These are phyloP conservation scores for Podospora pseudopauciseta DNA, from an alignment of 495 filamentous ascomycete species.

Conservation along the genomic window DNA sequence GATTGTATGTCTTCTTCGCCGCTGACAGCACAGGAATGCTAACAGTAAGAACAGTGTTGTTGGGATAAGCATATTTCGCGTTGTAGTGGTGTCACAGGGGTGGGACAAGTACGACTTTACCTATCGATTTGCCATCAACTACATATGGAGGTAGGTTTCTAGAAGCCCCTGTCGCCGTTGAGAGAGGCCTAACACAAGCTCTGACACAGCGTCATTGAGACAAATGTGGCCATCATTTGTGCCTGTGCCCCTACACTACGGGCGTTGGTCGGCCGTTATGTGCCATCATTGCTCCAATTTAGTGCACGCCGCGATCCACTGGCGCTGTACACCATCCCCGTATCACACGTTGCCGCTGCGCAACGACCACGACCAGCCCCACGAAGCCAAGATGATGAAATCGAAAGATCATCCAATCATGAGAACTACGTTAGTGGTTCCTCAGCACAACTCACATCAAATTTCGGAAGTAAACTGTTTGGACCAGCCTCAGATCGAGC, in stretches of 20 bases:
- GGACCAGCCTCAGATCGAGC: not conserved
- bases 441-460: not conserved
- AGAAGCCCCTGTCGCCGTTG: not conserved
- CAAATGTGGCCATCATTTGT: slow-evolving; percentile 26
- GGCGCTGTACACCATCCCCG: slow-evolving; percentile 13
- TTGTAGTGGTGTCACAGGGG: slow-evolving; percentile 9
- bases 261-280: slow-evolving; percentile 13
- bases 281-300: slow-evolving; percentile 14
- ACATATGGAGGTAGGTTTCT: slow-evolving; percentile 22
- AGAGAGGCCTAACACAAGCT: not conserved
- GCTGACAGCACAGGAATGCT: not conserved
- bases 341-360: not conserved
- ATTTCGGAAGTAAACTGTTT: not conserved
- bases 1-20: slow-evolving; percentile 18
- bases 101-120: slow-evolving; percentile 11
- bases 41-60: slow-evolving; percentile 16
- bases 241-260: slow-evolving; percentile 26
- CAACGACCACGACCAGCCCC: not conserved
- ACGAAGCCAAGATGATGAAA: not conserved
- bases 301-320: not conserved
- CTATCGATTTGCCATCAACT: slow-evolving; percentile 19
- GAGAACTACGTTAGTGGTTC: not conserved
- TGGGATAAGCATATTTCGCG: slow-evolving; percentile 21
- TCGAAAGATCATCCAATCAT: not conserved
- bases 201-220: slow-evolving; percentile 19